Conservation (phyloP, 1,284 basidiomycete species). For the Marasmius fiardii region DNA sequence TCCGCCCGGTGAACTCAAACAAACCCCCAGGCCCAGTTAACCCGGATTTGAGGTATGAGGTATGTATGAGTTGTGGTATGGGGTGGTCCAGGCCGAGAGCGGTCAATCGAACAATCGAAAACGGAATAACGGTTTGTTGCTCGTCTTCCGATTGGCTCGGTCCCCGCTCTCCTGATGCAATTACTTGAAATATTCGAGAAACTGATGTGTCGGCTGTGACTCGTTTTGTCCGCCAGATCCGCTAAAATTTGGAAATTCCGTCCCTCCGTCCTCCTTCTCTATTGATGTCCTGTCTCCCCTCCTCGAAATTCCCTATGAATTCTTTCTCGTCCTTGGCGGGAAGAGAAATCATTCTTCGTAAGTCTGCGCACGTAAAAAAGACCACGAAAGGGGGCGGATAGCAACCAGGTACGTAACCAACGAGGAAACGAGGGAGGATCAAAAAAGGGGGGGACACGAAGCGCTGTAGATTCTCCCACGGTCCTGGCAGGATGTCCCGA, state of each 20-base stretch:
- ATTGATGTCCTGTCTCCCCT: no score
- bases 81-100: background rate
- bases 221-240: background rate
- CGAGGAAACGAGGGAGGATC: no score
- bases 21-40: background rate
- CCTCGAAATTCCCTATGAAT: background rate
- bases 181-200: background rate
- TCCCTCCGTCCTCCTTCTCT: no score
- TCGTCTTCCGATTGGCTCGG: background rate
- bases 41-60: background rate
- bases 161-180: background rate
- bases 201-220: no score
- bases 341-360: constrained; percentile 20
- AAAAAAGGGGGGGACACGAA: constrained; percentile 24
- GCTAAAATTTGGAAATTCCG: no score
- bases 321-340: background rate
- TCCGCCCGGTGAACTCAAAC: background rate
- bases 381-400: constrained; percentile 34
- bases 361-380: constrained; percentile 31
- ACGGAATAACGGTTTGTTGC: background rate
- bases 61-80: background rate
- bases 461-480: background rate
- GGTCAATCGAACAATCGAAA: background rate
- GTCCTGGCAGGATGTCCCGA: background rate
- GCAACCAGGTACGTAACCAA: constrained; percentile 42